Conservation (phyloP, 2,329 filamentous ascomycete genomes). For the Xylaria multiplex region DNA sequence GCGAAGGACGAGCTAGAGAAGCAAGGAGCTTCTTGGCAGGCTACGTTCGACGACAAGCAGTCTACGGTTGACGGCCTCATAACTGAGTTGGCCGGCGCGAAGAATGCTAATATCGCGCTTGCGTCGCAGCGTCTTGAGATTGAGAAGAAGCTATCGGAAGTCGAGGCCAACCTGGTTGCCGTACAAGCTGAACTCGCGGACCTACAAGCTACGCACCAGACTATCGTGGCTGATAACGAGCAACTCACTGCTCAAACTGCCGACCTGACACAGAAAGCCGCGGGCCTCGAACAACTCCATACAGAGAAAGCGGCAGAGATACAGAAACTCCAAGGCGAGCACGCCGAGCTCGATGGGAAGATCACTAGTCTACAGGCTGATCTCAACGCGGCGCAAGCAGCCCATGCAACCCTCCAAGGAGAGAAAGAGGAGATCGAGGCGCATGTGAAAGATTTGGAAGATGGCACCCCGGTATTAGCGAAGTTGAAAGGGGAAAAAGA, state of each 20-base stretch:
- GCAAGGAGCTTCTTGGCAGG: conserved; percentile 38
- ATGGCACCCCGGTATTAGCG: conserved; percentile 36
- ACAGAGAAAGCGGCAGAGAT: conserved; percentile 36
- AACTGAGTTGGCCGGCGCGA: conserved; percentile 45
- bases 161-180: conserved; percentile 40
- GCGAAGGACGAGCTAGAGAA: conserved; percentile 39
- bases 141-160: conserved; percentile 37
- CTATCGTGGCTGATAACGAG: conserved; percentile 43
- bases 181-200: conserved; percentile 41
- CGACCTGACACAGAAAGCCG: conserved; percentile 41
- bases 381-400: conserved; percentile 42
- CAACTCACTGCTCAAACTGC: conserved; percentile 40
- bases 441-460: conserved; percentile 42
- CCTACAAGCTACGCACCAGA: conserved; percentile 39
- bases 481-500: conserved; percentile 44
- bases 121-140: conserved; percentile 42
- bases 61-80: conserved; percentile 42
- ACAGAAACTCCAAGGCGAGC: conserved; percentile 41
- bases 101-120: conserved; percentile 47
- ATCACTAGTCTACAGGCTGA: conserved; percentile 44
- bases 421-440: conserved; percentile 43
- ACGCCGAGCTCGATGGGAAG: conserved; percentile 42
- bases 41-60: conserved; percentile 43
- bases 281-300: conserved; percentile 44
- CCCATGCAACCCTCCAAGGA: conserved; percentile 36